Base-by-base conservation (phyloP, 306 rosid species). In the Quillaja saponaria region DNA sequence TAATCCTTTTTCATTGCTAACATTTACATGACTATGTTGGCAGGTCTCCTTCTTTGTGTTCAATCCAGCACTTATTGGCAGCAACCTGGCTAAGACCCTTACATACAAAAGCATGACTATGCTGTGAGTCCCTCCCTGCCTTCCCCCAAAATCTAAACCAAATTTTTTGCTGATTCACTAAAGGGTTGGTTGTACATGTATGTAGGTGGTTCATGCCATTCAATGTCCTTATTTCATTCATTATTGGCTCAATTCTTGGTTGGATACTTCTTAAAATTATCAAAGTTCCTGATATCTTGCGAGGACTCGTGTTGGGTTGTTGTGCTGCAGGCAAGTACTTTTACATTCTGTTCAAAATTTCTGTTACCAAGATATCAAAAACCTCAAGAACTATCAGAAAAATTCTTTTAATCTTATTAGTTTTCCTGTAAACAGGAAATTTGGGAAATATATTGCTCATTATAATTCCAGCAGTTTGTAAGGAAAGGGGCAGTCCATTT, bases 41-140 rank as follows among this genome's bases (percentile, higher is more conserved):
- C 54, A 80, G 84, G 19, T 75, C 53, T 78, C 67, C 0, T 75
- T 38, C 67, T 71, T 18, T 63, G 81, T 80, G 46, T 71, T 80
- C 15, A 0, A 2, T 33, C 81, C 81, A 0, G 49, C 81, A 57
- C 70, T 80, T 48, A 6, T 14, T 47, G 15, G 3, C 6, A 15
- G 25, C 4, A 47, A 47, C 21, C 11, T 47, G 52, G 52, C 52
- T 9, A 6, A 47, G 9, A 47, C 52, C 9, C 14, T 47, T 13
- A 47, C 52, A 4, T 47, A 14, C 21, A 18, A 47, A 15, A 47
- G 25, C 10, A 4, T 80, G 39, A 11, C 67, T 25, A 46, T 38
- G 40, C 8, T 80, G 84, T 80, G 60, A 62, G 84, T 78, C 34
- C 49, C 2, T 11, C 12, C 0, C 2, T 7, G 12, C 2, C 2